Conservation (phyloP, 139 green algal genomes). For the Chlorella sp. region DNA sequence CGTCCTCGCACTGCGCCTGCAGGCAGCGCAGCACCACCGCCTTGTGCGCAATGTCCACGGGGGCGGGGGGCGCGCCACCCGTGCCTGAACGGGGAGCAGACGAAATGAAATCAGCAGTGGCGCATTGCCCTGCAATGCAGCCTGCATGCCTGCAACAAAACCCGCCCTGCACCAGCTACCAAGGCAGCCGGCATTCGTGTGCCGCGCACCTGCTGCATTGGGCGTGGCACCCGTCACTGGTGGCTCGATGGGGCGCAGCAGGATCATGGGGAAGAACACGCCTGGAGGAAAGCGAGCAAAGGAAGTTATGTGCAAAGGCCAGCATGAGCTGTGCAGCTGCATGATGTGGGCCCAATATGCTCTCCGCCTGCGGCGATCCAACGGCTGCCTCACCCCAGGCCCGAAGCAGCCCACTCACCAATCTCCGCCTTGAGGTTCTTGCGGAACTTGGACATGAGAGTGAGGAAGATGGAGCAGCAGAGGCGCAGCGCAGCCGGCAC, state of each 20-base stretch:
- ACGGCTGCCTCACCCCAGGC: no score
- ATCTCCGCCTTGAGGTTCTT: constrained; percentile 91
- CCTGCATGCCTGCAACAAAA: no score
- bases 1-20: constrained; percentile 73
- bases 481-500: constrained; percentile 67
- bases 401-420: constrained; percentile 38
- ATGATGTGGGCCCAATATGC: no score
- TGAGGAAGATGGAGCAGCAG: constrained; percentile 93
- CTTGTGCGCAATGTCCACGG: constrained; percentile 52
- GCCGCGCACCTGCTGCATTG: constrained; percentile 10
- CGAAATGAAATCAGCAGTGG: no score
- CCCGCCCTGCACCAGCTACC: no score
- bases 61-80: neutral
- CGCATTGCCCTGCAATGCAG: no score
- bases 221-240: constrained; percentile 13
- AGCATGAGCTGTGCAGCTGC: no score
- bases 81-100: neutral
- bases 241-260: constrained; percentile 89
- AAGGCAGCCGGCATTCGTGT: no score
- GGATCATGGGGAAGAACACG: constrained; percentile 98
- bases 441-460: constrained; percentile 85
- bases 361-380: no score
- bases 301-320: no score
- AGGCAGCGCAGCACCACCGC: constrained; percentile 78
- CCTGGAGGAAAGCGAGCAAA: neutral